Evolutionary conservation across 495 filamentous ascomycete species (phyloP).

Genomic region (Penicillium crystallinum): DNA sequence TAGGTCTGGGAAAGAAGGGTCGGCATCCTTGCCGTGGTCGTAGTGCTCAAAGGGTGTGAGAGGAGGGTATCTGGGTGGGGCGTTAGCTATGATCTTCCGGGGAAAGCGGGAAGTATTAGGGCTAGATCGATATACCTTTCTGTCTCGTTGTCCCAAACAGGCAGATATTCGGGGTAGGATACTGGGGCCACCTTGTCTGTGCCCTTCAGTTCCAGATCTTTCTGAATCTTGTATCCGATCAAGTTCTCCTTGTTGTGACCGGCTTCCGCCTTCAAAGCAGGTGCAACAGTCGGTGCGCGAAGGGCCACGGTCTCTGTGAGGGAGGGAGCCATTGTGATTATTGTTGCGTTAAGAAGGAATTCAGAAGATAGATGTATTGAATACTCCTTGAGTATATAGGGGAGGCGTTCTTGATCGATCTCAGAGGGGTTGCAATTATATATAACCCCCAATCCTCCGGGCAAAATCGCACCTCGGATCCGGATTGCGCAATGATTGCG

Average conservation of each 20-base stretch:
- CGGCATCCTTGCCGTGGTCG: conserved; percentile 47
- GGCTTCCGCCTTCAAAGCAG: conserved; percentile 32
- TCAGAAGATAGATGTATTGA: too few species aligned
- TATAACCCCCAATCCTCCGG: too few species aligned
- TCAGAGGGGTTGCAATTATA: too few species aligned
- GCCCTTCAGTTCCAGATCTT: conserved; percentile 40
- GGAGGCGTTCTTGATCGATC: too few species aligned
- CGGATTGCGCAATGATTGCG: too few species aligned
- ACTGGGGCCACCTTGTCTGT: conserved; percentile 44
- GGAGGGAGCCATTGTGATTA: conserved; percentile 41
- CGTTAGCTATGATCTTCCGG: neutral
- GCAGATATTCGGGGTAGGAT: conserved; percentile 68
- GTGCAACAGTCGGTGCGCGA: conserved; percentile 29
- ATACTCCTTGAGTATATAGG: too few species aligned
- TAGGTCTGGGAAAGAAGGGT: conserved; percentile 49
- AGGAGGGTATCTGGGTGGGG: conserved; percentile 35
- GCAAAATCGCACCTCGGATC: too few species aligned
- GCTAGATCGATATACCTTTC: conserved; percentile 22
- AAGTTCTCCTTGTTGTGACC: conserved; percentile 61
- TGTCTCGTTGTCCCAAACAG: conserved; percentile 62
- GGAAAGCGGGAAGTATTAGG: neutral
- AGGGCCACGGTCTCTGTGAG: conserved; percentile 42
- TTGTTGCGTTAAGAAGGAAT: too few species aligned
- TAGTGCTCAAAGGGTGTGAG: conserved; percentile 42
- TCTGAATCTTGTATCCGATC: conserved; percentile 46